A percentile compares a stretch with the other conserved stretches of the same genome.
phyloP scores from a whole-genome alignment of 768 basidiomycete genomes.

The Rhizopogon vinicolor region DNA sequence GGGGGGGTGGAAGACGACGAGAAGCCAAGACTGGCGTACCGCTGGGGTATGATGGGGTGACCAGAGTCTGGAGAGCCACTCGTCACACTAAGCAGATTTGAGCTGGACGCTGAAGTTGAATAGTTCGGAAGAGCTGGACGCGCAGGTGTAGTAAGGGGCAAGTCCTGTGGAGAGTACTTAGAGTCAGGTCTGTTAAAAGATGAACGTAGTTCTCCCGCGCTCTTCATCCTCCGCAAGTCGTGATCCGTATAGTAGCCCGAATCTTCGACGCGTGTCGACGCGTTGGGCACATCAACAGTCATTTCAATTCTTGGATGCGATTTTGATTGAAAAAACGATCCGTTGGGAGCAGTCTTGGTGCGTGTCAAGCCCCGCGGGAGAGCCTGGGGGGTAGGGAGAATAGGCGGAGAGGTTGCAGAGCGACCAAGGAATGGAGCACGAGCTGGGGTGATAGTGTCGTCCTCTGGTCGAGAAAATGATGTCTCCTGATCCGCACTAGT shows the following conservation, averaged over 20 bases:
- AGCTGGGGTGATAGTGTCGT: constrained; percentile 69
- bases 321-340: constrained; percentile 47
- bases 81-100: constrained; percentile 48
- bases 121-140: constrained; percentile 45
- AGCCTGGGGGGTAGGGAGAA: constrained; percentile 17
- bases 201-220: constrained; percentile 71
- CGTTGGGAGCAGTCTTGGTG: constrained; percentile 68
- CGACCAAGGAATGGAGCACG: constrained; percentile 51
- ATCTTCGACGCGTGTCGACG: constrained; percentile 31
- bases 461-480: constrained; percentile 37
- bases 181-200: constrained; percentile 22
- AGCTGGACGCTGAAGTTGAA: constrained; percentile 62
- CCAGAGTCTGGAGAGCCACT: constrained; percentile 29
- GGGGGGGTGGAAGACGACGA: constrained; percentile 34
- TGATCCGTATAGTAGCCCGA: constrained; percentile 42
- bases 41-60: constrained; percentile 38
- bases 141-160: constrained; percentile 29
- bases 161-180: constrained; percentile 18
- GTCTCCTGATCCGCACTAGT: constrained; percentile 34
- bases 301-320: constrained; percentile 31
- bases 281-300: constrained; percentile 17
- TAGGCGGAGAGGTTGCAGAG: constrained; percentile 46
- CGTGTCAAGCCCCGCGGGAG: constrained; percentile 49
- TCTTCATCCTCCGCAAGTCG: constrained; percentile 81
- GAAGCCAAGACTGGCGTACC: constrained; percentile 67